Percentiles rank a stretch among this genome's conserved stretches.
phyloP scores from a whole-genome alignment of 495 filamentous ascomycete genomes.

The Podospora conica region DNA sequence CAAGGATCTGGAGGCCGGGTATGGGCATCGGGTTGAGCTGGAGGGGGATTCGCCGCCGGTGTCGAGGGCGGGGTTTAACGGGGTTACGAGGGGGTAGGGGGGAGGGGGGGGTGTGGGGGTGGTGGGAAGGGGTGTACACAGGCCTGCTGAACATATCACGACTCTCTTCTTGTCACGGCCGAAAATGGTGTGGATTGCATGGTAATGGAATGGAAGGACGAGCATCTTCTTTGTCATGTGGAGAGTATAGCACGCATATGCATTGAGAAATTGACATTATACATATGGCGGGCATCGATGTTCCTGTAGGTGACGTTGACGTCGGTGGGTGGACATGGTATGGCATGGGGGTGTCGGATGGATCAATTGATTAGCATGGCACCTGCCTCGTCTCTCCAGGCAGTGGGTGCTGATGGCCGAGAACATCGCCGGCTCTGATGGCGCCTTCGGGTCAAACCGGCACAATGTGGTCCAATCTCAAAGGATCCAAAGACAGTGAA shows the following conservation, averaged over 20 bases:
- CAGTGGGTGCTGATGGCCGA: too few relatives aligned
- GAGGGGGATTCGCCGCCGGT: conserved; percentile 6
- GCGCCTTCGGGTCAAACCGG: too few relatives aligned
- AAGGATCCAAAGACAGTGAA: too few relatives aligned
- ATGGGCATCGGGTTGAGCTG: background rate
- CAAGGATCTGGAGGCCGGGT: background rate
- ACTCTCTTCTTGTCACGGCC: background rate
- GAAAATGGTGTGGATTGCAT: background rate
- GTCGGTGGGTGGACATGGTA: too few relatives aligned
- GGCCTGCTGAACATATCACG: background rate
- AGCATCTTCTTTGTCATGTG: background rate
- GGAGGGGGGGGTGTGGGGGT: background rate
- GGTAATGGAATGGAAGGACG: background rate
- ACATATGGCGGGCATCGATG: too few relatives aligned
- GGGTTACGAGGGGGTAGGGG: background rate
- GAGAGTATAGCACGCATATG: background rate
- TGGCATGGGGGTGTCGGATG: too few relatives aligned
- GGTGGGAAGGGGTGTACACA: background rate
- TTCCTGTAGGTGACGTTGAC: too few relatives aligned
- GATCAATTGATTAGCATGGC: too few relatives aligned
- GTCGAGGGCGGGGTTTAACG: background rate
- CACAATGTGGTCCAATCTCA: too few relatives aligned
- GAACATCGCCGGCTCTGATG: too few relatives aligned
- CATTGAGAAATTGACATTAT: background rate
- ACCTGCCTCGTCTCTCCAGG: too few relatives aligned